phyloP scores from a whole-genome alignment of 495 filamentous ascomycete genomes.

The Daldinia grandis region DNA sequence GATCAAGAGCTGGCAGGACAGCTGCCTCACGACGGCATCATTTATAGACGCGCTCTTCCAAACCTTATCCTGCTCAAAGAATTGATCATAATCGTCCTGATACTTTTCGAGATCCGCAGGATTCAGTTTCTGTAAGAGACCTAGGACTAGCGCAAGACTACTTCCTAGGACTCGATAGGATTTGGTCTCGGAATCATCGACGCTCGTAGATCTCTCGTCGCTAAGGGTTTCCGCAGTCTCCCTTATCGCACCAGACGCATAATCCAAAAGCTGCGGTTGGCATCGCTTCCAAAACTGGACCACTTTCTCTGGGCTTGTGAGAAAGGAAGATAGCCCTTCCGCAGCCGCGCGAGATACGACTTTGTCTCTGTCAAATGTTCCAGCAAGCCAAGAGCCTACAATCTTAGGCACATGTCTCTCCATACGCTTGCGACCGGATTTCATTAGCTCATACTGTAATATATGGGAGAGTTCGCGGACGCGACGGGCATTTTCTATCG shows the following conservation, averaged over 20 bases:
- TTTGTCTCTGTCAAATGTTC: slow-evolving; percentile 85
- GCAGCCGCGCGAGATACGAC: slow-evolving; percentile 74
- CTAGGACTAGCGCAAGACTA: slow-evolving; percentile 64
- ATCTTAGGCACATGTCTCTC: slow-evolving; percentile 77
- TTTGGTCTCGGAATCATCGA: slow-evolving; percentile 85
- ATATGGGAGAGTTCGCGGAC: slow-evolving; percentile 85
- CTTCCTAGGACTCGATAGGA: slow-evolving; percentile 81
- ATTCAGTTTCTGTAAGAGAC: slow-evolving; percentile 59
- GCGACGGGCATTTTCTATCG: slow-evolving; percentile 86
- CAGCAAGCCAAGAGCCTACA: slow-evolving; percentile 86
- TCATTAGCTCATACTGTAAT: slow-evolving; percentile 75
- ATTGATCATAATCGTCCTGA: slow-evolving; percentile 56
- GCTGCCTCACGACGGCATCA: slow-evolving; percentile 76
- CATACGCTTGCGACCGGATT: slow-evolving; percentile 78
- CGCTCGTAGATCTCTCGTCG: slow-evolving; percentile 82
- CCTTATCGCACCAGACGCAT: slow-evolving; percentile 77
- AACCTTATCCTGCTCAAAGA: slow-evolving; percentile 69
- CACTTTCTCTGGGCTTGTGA: slow-evolving; percentile 81
- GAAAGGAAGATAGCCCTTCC: slow-evolving; percentile 75
- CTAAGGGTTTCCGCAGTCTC: slow-evolving; percentile 85
- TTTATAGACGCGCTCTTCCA: slow-evolving; percentile 76
- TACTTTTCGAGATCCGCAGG: slow-evolving; percentile 62
- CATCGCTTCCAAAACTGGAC: slow-evolving; percentile 78
- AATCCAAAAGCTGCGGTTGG: slow-evolving; percentile 78
- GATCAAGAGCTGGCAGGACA: slow-evolving; percentile 73